Evolutionary conservation across 2,329 filamentous ascomycete genomes (phyloP).

Genomic region (Hysterium pulicare): DNA sequence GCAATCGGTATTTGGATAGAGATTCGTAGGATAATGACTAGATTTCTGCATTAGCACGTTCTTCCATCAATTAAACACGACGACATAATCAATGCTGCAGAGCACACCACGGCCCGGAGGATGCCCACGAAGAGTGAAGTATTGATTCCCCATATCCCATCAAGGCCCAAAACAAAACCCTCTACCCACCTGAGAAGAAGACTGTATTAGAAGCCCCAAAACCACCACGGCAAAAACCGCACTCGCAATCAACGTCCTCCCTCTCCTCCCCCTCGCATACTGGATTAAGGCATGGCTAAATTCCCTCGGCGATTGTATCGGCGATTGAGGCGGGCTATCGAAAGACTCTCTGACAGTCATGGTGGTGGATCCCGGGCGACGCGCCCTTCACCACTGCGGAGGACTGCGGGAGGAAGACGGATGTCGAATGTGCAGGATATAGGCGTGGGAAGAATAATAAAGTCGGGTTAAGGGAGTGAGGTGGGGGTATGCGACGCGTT

Average conservation of each 20-base stretch:
- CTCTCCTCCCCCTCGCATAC: conserved; percentile 29
- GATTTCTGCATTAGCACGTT: conserved; percentile 19
- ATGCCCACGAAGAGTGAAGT: too few species aligned
- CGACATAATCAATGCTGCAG: not conserved
- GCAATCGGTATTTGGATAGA: conserved; percentile 12
- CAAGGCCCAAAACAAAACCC: not conserved
- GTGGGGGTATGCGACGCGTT: too few species aligned
- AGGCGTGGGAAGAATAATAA: too few species aligned
- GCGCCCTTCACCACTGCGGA: too few species aligned
- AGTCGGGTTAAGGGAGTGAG: too few species aligned
- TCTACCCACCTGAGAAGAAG: conserved; percentile 1
- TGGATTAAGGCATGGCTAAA: conserved; percentile 26
- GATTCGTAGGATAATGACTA: conserved; percentile 21
- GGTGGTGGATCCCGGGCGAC: too few species aligned
- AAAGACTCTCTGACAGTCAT: conserved; percentile 18
- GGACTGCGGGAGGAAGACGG: too few species aligned
- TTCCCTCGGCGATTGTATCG: conserved; percentile 18
- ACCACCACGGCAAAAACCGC: conserved; percentile 18
- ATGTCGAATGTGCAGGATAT: too few species aligned
- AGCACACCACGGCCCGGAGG: too few species aligned
- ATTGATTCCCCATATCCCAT: too few species aligned
- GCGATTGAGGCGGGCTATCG: conserved; percentile 24
- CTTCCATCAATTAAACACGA: not conserved
- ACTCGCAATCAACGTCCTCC: conserved; percentile 22
- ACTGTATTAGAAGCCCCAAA: conserved; percentile 18